Conservation (phyloP, 1,284 basidiomycete genomes). For the Chondrostereum purpureum region DNA sequence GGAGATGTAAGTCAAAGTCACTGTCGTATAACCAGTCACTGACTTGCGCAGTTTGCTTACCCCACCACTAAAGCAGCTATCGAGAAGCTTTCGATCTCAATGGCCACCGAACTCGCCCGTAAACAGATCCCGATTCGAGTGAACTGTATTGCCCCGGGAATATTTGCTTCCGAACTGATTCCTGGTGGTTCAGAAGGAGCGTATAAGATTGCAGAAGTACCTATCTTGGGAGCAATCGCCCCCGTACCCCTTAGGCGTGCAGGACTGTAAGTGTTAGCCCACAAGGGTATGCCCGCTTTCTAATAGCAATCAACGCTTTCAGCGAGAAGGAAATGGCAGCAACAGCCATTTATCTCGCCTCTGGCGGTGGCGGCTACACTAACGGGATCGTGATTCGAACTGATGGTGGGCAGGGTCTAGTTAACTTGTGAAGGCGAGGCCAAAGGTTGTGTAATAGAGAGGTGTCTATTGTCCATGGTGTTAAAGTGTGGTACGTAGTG, state of each 20-base stretch:
- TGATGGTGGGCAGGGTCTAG: conserved; percentile 67
- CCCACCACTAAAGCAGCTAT: conserved; percentile 75
- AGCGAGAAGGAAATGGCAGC: conserved; percentile 70
- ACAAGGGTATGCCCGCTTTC: not conserved
- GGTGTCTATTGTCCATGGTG: too few species aligned
- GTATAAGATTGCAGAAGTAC: too few species aligned
- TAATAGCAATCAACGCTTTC: not conserved
- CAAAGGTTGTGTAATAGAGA: too few species aligned
- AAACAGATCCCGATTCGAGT: conserved; percentile 64
- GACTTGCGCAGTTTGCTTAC: conserved; percentile 71
- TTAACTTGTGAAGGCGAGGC: conserved; percentile 34
- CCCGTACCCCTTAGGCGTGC: conserved; percentile 49
- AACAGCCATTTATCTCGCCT: conserved; percentile 66
- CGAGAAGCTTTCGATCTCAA: conserved; percentile 65
- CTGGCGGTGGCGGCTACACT: conserved; percentile 62
- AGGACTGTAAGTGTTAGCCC: conserved; percentile 68
- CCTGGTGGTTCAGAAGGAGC: too few species aligned
- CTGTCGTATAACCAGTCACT: not conserved
- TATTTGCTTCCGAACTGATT: conserved; percentile 76
- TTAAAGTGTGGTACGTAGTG: too few species aligned
- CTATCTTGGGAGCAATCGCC: conserved; percentile 40
- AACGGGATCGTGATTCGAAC: conserved; percentile 71
- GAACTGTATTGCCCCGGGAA: conserved; percentile 67
- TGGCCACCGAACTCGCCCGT: conserved; percentile 68
- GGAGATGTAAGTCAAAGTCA: conserved; percentile 57